Evolutionary conservation across 2,329 filamentous ascomycete species (phyloP), one percentile per base, ranked within the genome.

Genomic region (Colletotrichum kahawae): DNA sequence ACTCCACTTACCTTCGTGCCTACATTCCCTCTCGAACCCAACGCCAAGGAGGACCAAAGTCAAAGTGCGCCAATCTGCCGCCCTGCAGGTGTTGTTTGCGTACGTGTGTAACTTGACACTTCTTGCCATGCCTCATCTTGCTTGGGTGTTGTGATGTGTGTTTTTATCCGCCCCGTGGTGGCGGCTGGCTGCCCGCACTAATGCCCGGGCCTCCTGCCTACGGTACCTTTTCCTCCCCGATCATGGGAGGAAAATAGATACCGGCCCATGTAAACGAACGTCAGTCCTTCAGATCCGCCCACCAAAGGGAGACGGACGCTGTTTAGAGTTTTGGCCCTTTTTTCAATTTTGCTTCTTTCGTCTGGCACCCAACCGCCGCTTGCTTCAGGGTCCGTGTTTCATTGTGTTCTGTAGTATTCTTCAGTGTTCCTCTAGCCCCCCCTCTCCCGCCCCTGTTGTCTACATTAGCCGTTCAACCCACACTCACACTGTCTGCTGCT

Each of bases 381-480:
- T n/a, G 66, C 66, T 29, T 69, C 36, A 62, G 67, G 56, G 56
- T 69, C 56, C 29, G 67, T 69, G 67, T 69, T 69, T 69, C 67
- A 62, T 14, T 69, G 56, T 34, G 36, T 69, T 62, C 56, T 51
- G 8, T 60, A 33, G 67, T 34, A 48, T 69, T 69, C 67, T 69
- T 69, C 36, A 69, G 36, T 69, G 56, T 69, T 62, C 34, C 67
- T 21, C 36, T 18, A 18, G 16, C 21, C 12, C 27, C 38, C 54
- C n/a, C 21, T 16, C n/a, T 12, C 7, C 16, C 34, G 24, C 24
- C 33, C 48, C n/a, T n/a, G n/a, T 34, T 24, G 18, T 27, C 9
- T 18, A 27, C 60, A 43, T 21, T 34, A 60, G 57, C 60, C 60
- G 60, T 63, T 63, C n/a, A 38, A 38, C 60, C 60, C 34, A 16